These are phyloP conservation scores for Penicillium mononematosum DNA, from an alignment of 495 filamentous ascomycete species.

Conservation along the genomic window DNA sequence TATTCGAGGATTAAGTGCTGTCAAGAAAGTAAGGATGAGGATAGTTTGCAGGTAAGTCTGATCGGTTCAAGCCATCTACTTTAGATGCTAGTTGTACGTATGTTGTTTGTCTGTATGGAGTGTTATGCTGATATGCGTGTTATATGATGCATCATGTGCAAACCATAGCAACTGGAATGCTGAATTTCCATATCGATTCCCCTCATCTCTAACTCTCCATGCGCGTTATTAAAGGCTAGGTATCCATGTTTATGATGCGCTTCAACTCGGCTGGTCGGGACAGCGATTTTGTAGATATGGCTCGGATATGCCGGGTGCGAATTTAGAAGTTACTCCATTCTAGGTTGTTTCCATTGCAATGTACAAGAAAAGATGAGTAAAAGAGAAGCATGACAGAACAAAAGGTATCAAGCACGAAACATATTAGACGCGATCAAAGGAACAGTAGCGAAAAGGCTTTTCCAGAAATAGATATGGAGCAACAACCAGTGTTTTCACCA, in stretches of 20 bases:
- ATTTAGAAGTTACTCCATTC: neutral
- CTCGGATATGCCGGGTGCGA: neutral
- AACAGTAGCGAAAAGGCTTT: neutral
- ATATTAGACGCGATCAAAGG: neutral
- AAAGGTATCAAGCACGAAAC: conserved; percentile 1
- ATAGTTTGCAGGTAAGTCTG: neutral
- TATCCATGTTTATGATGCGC: neutral
- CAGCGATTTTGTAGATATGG: neutral
- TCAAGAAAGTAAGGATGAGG: neutral
- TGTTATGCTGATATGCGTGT: neutral
- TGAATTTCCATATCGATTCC: neutral
- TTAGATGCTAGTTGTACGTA: neutral
- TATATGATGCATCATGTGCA: neutral
- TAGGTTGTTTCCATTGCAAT: neutral
- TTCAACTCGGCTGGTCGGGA: neutral
- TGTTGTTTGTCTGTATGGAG: neutral
- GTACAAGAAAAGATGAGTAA: neutral
- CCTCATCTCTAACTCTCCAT: neutral
- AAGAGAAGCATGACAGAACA: neutral
- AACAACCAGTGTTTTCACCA: conserved; percentile 14
- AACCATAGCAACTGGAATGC: neutral
- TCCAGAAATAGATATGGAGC: conserved; percentile 1
- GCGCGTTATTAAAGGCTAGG: neutral
- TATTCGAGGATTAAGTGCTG: neutral
- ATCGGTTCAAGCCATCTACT: neutral